A percentile compares a stretch with the other conserved stretches of the same genome.
Conservation (phyloP, 2,329 filamentous ascomycete genomes). For the Cyphellophora attinorum region DNA sequence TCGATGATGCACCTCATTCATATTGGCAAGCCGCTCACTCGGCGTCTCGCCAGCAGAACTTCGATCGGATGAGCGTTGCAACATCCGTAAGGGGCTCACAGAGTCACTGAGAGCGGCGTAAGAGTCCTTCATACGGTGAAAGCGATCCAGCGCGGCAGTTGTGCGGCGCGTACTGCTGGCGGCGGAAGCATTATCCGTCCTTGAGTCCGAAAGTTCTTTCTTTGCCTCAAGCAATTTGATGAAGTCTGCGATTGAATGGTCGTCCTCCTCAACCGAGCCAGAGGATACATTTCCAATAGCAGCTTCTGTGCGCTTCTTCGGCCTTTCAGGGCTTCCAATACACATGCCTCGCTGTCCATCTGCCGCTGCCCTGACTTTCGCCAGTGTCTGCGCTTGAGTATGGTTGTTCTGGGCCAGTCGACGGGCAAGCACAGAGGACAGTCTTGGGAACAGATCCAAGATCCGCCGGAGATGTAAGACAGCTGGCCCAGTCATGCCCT, state of each 20-base stretch:
- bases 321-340: no score
- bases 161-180: slow-evolving; percentile 66
- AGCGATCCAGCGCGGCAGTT: slow-evolving; percentile 70
- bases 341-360: no score
- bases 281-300: slow-evolving; percentile 50
- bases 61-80: slow-evolving; percentile 80
- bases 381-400: no score
- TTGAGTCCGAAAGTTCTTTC: slow-evolving; percentile 71
- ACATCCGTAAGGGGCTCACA: slow-evolving; percentile 77
- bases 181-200: slow-evolving; percentile 46
- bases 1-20: no score
- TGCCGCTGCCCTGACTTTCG: no score
- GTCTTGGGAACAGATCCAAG: no score
- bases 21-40: no score
- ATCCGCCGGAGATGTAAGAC: no score
- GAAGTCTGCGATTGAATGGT: slow-evolving; percentile 90
- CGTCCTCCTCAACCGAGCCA: slow-evolving; percentile 65
- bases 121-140: slow-evolving; percentile 80
- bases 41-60: no score
- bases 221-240: slow-evolving; percentile 78
- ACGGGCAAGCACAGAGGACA: no score
- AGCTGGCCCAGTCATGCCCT: no score
- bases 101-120: slow-evolving; percentile 85
- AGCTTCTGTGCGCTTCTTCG: slow-evolving; percentile 51
- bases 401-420: no score